Percentiles rank a stretch among this genome's conserved stretches.
phyloP scores from a whole-genome alignment of 2,329 filamentous ascomycete species.

The Aspergillus pseudoterreus region DNA sequence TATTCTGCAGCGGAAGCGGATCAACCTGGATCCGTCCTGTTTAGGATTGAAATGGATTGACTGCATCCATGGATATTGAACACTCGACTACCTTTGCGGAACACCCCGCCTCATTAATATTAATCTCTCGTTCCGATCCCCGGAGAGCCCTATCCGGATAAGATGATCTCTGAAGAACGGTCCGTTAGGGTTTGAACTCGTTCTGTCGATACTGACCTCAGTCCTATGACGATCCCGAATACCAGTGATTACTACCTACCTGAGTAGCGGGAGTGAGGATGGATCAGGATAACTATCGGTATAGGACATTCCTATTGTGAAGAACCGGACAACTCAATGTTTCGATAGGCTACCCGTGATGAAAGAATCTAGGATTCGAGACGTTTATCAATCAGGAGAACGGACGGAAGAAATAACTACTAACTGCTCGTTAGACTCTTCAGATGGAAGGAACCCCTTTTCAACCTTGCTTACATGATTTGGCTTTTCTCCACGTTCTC shows the following conservation, averaged over 20 bases:
- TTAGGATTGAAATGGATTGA: background rate
- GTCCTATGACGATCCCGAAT: background rate
- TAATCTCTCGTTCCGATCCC: background rate
- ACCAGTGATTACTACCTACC: background rate
- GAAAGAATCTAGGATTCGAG: too few relatives aligned
- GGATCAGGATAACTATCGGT: background rate
- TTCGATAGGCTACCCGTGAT: too few relatives aligned
- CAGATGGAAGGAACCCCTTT: background rate
- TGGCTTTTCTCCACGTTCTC: conserved; percentile 2
- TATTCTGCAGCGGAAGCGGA: background rate
- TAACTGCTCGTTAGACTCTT: too few relatives aligned
- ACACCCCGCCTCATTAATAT: background rate
- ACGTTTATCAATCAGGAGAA: background rate
- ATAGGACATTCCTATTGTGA: too few relatives aligned
- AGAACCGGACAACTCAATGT: too few relatives aligned
- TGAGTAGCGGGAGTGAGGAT: background rate
- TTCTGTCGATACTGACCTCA: too few relatives aligned
- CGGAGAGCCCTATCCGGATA: too few relatives aligned
- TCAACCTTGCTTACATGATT: conserved; percentile 12
- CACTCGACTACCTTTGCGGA: too few relatives aligned
- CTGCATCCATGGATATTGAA: too few relatives aligned
- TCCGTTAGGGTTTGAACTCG: too few relatives aligned
- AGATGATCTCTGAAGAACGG: too few relatives aligned
- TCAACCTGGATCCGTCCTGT: background rate
- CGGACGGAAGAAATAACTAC: background rate